A percentile compares a stretch with the other conserved stretches of the same genome.
Evolutionary conservation across 2,329 filamentous ascomycete genomes (phyloP).

Genomic region (Monilinia laxa): DNA sequence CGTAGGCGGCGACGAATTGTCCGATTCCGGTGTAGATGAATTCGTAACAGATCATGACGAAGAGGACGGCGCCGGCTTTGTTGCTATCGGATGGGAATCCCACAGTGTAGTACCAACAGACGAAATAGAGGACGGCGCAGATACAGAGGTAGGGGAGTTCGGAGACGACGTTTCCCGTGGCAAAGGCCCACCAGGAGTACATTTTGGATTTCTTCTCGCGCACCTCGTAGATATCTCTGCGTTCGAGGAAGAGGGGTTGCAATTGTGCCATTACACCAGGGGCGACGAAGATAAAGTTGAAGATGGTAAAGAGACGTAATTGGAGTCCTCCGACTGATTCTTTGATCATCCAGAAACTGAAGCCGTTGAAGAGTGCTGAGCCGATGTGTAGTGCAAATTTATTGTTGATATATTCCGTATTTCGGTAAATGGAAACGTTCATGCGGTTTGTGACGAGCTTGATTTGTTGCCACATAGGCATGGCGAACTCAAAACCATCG

Average conservation of each 20-base stretch:
- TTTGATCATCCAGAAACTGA: conserved; percentile 61
- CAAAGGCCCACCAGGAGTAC: conserved; percentile 60
- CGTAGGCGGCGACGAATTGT: conserved; percentile 62
- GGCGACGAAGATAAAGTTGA: conserved; percentile 63
- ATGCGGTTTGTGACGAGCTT: conserved; percentile 36
- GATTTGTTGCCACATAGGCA: conserved; percentile 49
- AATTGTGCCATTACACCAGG: conserved; percentile 58
- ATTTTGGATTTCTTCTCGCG: conserved; percentile 62
- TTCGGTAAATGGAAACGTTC: conserved; percentile 59
- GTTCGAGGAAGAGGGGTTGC: conserved; percentile 57
- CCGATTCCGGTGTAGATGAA: conserved; percentile 58
- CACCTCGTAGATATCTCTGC: conserved; percentile 57
- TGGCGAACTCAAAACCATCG: conserved; percentile 52
- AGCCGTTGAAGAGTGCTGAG: conserved; percentile 59
- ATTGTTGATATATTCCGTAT: conserved; percentile 56
- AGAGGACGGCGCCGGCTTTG: conserved; percentile 53
- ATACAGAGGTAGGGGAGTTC: conserved; percentile 49
- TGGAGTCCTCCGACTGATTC: conserved; percentile 52
- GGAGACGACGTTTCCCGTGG: conserved; percentile 51
- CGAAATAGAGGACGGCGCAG: conserved; percentile 48
- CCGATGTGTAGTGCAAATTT: conserved; percentile 53
- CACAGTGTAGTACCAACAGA: conserved; percentile 59
- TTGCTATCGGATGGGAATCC: conserved; percentile 48
- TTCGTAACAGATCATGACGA: conserved; percentile 46
- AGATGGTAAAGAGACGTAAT: conserved; percentile 57